Base-by-base conservation (phyloP, 2,329 filamentous ascomycete genomes). In the Ascochyta rabiei region DNA sequence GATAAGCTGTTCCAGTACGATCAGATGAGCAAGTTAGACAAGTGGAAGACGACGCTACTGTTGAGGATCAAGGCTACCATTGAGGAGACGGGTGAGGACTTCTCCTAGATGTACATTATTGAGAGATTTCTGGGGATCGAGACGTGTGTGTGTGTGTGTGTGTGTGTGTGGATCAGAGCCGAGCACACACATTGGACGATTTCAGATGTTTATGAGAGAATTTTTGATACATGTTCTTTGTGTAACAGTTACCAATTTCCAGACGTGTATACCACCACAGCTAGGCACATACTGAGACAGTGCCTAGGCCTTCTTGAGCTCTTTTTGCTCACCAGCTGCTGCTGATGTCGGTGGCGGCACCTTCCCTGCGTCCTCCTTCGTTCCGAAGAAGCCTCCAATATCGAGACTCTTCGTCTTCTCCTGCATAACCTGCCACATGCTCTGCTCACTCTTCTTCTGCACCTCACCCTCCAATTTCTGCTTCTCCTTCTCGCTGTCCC, bases 1-100 rank as follows among this genome's bases (percentile, higher is more conserved):
- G 91, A 96, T 71, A 92, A 93, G 67, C 76, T 96, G 60, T 96
- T 89, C 81, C 87, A 93, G 74, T 98, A 86, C 72, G 92, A 97
- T 75, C 90, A 96, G 79, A 82, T 96, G 79, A 95, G 88, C 79
- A 95, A 95, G 81, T 79, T 98, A 70, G 93, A 97, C 73, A 95
- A 93, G 80, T 98, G 93, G 93, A 96, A 97, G 88, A 96, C 90
- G 45, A 90, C 89, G 28, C 80, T 96, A 53, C 76, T 96, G 60
- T 79, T 96, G 70, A 85, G 87, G 65, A 84, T 97, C 69, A 97
- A 97, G 87, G 87, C 88, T 68, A 82, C 82, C 48, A 96, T 96
- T 67, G 89, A 93, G 77, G 83, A 86, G 70, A 80, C 82, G 61
- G 85, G 81, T 35, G 87, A 89, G 62, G 87, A 89, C 68, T 89